These are phyloP conservation scores for Globisporangium alternatum DNA, from an alignment of 352 stramenopile genomes.

Conservation along the genomic window DNA sequence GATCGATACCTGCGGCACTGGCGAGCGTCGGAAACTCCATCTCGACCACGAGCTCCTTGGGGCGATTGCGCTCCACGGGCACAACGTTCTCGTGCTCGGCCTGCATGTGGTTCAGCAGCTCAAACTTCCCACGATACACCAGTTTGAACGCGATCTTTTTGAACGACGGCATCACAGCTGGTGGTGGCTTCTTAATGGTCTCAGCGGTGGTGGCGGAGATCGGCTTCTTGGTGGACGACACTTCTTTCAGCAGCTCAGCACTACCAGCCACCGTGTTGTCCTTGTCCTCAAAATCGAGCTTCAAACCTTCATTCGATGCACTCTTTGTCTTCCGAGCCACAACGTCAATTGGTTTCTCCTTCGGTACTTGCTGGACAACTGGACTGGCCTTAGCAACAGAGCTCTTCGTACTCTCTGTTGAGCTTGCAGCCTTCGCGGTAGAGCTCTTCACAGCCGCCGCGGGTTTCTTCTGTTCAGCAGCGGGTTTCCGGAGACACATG, in stretches of 20 bases:
- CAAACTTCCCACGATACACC: slow-evolving; percentile 65
- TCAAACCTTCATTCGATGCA: neutral
- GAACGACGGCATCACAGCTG: slow-evolving; percentile 1
- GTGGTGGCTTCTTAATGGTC: neutral
- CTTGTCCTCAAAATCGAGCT: slow-evolving; percentile 4
- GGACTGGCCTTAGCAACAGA: neutral
- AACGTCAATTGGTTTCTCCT: slow-evolving; percentile 16
- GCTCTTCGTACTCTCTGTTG: neutral
- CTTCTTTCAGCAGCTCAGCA: slow-evolving; percentile 18
- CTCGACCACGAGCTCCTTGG: slow-evolving; percentile 64
- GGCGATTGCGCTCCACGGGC: slow-evolving; percentile 34
- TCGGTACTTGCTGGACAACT: neutral
- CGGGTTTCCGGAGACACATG: slow-evolving; percentile 55
- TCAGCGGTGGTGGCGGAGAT: neutral
- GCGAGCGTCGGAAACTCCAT: slow-evolving; percentile 54
- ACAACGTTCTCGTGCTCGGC: slow-evolving; percentile 32
- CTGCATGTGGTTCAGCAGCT: slow-evolving; percentile 76
- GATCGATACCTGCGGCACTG: slow-evolving; percentile 53
- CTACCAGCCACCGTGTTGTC: neutral
- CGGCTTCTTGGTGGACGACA: slow-evolving; percentile 13
- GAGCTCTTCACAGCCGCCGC: slow-evolving; percentile 1
- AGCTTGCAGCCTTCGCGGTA: neutral
- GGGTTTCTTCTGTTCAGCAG: slow-evolving; percentile 16
- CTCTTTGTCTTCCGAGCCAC: slow-evolving; percentile 9
- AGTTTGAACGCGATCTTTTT: slow-evolving; percentile 60